Percentiles rank a stretch among this genome's conserved stretches.
Evolutionary conservation across 1,284 basidiomycete genomes (phyloP).

Genomic region (Inonotus hispidus): DNA sequence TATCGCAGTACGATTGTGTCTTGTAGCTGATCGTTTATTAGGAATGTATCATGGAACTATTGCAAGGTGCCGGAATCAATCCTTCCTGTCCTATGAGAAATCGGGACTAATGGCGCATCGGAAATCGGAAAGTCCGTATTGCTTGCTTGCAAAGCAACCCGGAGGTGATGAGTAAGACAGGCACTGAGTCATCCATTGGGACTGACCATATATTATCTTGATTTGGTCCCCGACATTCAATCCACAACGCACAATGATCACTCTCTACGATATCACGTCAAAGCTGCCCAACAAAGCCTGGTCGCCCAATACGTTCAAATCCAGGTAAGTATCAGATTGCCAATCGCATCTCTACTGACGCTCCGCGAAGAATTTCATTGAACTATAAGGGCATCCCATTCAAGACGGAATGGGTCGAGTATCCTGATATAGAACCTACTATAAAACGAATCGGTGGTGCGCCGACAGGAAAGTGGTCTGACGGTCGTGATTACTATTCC

Average conservation of each 20-base stretch:
- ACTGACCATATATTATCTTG: neutral
- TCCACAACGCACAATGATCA: conserved; percentile 9
- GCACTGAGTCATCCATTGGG: too few relatives aligned
- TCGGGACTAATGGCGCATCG: too few relatives aligned
- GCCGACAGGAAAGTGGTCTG: conserved; percentile 12
- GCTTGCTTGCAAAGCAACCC: too few relatives aligned
- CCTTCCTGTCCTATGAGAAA: too few relatives aligned
- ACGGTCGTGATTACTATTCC: conserved; percentile 23
- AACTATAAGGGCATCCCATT: conserved; percentile 16
- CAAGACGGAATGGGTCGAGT: conserved; percentile 20
- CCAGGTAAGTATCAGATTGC: conserved; percentile 10
- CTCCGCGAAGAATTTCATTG: conserved; percentile 6
- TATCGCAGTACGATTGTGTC: too few relatives aligned
- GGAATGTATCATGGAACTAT: too few relatives aligned
- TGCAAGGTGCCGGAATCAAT: too few relatives aligned
- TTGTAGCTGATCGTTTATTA: too few relatives aligned
- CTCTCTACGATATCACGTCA: conserved; percentile 16
- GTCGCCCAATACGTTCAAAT: conserved; percentile 21
- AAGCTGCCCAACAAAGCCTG: conserved; percentile 13
- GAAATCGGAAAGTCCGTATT: too few relatives aligned
- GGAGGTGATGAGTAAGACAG: too few relatives aligned
- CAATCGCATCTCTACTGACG: neutral
- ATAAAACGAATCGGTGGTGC: conserved; percentile 18
- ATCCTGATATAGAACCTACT: conserved; percentile 20
- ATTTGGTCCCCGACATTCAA: neutral